These are phyloP conservation scores for Vitis rotundifolia DNA, from an alignment of 164 flowering plant genomes.

Conservation along the genomic window DNA sequence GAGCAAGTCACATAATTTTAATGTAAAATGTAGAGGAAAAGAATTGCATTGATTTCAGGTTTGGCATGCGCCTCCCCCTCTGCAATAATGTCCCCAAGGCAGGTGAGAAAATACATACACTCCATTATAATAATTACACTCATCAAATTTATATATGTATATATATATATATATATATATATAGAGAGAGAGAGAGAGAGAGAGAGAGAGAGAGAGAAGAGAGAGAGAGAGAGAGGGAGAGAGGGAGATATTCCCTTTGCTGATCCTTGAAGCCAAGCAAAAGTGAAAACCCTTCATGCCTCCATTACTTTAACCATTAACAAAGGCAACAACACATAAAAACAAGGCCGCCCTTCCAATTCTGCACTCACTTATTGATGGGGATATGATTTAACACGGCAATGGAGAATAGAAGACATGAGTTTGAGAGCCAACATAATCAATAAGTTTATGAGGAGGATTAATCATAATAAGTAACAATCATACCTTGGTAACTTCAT, in stretches of 20 bases:
- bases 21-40: not conserved
- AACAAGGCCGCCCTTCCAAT: no score
- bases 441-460: not conserved
- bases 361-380: no score
- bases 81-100: slow-evolving; percentile 9
- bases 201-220: accelerated
- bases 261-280: slow-evolving; percentile 28
- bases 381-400: not conserved
- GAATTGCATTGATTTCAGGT: slow-evolving; percentile 15
- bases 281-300: not conserved
- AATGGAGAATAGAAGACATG: not conserved
- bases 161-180: not conserved
- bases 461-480: not conserved
- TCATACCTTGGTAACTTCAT: not conserved
- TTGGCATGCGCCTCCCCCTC: slow-evolving; percentile 17
- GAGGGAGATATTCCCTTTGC: slow-evolving; percentile 12
- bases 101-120: not conserved
- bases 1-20: not conserved
- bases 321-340: not conserved
- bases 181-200: no score
- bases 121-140: slow-evolving; percentile 13
- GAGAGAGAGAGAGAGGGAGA: no score
- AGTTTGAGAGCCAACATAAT: not conserved
- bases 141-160: not conserved
- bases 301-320: not conserved